A percentile compares a stretch with the other conserved stretches of the same genome.
phyloP scores from a whole-genome alignment of 768 basidiomycete species.

The Pleurotus cornucopiae region DNA sequence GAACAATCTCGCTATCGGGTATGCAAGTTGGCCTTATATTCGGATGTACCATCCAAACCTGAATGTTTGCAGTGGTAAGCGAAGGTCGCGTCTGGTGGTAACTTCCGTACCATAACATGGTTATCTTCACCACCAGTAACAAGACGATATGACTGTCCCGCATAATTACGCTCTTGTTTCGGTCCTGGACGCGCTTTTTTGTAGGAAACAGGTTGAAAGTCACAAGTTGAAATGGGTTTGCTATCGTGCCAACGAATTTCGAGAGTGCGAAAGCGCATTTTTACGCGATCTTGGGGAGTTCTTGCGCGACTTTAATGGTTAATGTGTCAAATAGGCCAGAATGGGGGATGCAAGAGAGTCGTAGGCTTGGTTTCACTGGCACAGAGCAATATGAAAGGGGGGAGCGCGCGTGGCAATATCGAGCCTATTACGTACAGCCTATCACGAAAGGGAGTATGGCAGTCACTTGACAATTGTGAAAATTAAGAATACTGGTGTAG shows the following conservation, averaged over 20 bases:
- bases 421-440: slow-evolving; percentile 1
- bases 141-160: slow-evolving; percentile 77
- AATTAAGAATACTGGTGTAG: too few relatives aligned
- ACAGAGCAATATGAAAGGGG: background rate
- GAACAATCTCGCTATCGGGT: slow-evolving; percentile 32
- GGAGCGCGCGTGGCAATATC: slow-evolving; percentile 6
- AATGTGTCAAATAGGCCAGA: background rate
- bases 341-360: background rate
- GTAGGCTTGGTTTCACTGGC: slow-evolving; percentile 1
- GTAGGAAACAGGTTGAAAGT: slow-evolving; percentile 85
- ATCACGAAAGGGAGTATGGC: background rate
- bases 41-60: slow-evolving; percentile 96
- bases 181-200: slow-evolving; percentile 70
- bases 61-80: slow-evolving; percentile 3
- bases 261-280: slow-evolving; percentile 84
- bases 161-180: slow-evolving; percentile 52
- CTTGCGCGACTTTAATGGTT: background rate
- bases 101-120: slow-evolving; percentile 81
- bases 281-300: background rate
- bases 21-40: slow-evolving; percentile 73
- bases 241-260: slow-evolving; percentile 97
- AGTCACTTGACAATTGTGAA: background rate
- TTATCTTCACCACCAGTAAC: slow-evolving; percentile 97
- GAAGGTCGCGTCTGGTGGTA: slow-evolving; percentile 9
- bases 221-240: slow-evolving; percentile 93